Conservation (phyloP, 106 monocot genomes). For the Platanthera guangdongensis region DNA sequence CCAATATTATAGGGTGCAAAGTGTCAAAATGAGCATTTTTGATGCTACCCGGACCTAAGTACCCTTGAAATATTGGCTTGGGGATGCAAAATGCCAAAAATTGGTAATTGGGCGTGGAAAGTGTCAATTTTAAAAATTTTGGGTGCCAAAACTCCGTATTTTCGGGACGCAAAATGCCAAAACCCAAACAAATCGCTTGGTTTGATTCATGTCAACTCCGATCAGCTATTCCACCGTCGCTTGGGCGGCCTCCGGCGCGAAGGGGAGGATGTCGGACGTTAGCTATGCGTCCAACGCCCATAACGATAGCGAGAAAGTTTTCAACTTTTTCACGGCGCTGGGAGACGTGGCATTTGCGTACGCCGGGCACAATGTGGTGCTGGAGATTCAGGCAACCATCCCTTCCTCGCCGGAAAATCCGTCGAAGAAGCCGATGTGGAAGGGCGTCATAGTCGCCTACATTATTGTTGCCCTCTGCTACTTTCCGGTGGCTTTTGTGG, state of each 20-base stretch:
- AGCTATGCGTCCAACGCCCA: background rate
- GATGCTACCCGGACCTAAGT: too few relatives aligned
- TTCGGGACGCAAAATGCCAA: too few relatives aligned
- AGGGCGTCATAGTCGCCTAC: slow-evolving; percentile 50
- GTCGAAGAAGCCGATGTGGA: slow-evolving; percentile 61
- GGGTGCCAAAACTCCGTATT: background rate
- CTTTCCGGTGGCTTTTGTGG: slow-evolving; percentile 44
- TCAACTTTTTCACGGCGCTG: slow-evolving; percentile 1
- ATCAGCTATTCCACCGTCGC: slow-evolving; percentile 4
- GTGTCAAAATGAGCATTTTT: too few relatives aligned
- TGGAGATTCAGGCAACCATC: slow-evolving; percentile 61
- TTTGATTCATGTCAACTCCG: background rate
- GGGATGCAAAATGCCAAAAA: too few relatives aligned
- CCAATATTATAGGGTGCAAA: too few relatives aligned
- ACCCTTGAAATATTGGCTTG: too few relatives aligned
- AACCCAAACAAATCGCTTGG: background rate
- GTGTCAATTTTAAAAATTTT: too few relatives aligned
- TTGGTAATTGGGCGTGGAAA: too few relatives aligned
- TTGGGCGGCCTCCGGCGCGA: slow-evolving; percentile 1
- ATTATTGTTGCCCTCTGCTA: slow-evolving; percentile 50
- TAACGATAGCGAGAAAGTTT: background rate
- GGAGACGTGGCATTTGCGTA: slow-evolving; percentile 7
- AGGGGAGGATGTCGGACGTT: background rate
- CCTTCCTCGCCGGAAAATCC: slow-evolving; percentile 51
- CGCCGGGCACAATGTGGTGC: slow-evolving; percentile 48